Evolutionary conservation across 2,329 filamentous ascomycete species (phyloP).

Genomic region (Exserohilum turcica): DNA sequence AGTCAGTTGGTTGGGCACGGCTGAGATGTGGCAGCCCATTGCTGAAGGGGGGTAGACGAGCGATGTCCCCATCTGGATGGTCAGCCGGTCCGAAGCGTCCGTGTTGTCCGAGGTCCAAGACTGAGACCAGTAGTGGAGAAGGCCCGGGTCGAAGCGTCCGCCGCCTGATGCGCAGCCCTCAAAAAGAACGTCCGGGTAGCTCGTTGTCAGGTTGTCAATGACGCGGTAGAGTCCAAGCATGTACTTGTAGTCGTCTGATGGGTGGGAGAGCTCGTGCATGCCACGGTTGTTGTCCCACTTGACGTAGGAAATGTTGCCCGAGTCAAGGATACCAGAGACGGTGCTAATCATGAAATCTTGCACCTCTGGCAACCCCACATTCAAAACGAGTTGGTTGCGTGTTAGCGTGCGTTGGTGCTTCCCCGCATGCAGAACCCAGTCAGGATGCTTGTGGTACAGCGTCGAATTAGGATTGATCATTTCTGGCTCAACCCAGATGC

Average conservation of each 20-base stretch:
- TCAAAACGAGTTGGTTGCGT: conserved; percentile 66
- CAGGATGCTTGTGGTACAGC: conserved; percentile 65
- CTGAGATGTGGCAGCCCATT: conserved; percentile 70
- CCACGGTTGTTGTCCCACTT: conserved; percentile 73
- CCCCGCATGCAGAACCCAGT: conserved; percentile 66
- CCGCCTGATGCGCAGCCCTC: conserved; percentile 70
- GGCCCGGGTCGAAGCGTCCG: conserved; percentile 66
- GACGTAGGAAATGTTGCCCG: conserved; percentile 62
- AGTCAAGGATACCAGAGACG: conserved; percentile 60
- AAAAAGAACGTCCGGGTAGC: conserved; percentile 67
- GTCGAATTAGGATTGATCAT: conserved; percentile 69
- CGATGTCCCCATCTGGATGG: conserved; percentile 68
- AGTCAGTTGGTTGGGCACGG: conserved; percentile 64
- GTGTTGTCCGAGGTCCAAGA: conserved; percentile 70
- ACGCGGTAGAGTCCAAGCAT: conserved; percentile 69
- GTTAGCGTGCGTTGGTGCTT: conserved; percentile 61
- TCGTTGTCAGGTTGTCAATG: conserved; percentile 63
- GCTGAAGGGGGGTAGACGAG: conserved; percentile 66
- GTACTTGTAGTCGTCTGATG: conserved; percentile 62
- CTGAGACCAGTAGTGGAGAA: conserved; percentile 69
- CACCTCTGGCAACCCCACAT: conserved; percentile 64
- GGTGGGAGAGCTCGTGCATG: conserved; percentile 64
- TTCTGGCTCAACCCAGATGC: conserved; percentile 71
- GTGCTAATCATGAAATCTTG: conserved; percentile 66
- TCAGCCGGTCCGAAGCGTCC: conserved; percentile 64